Conservation (phyloP, 495 filamentous ascomycete genomes). For the Penicillium argentinense region DNA sequence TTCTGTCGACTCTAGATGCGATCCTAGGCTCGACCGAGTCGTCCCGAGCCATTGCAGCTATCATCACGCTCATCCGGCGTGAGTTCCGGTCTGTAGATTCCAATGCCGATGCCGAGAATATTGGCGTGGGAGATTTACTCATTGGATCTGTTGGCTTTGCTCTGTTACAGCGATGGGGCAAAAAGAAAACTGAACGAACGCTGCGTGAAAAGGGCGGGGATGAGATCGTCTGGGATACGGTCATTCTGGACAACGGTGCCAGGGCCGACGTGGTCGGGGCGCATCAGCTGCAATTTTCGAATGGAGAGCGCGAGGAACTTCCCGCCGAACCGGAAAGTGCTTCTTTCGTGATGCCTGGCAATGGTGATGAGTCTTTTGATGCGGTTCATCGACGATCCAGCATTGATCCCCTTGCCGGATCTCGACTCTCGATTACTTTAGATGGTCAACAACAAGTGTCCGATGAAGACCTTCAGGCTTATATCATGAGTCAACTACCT, state of each 20-base stretch:
- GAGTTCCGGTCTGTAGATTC: constrained; percentile 68
- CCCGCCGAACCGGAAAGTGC: constrained; percentile 22
- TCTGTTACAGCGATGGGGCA: constrained; percentile 68
- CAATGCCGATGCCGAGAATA: constrained; percentile 56
- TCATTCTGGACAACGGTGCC: constrained; percentile 64
- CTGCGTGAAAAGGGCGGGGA: constrained; percentile 51
- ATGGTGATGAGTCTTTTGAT: constrained; percentile 43
- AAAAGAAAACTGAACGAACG: constrained; percentile 57
- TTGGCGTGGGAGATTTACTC: constrained; percentile 65
- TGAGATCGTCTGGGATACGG: constrained; percentile 78
- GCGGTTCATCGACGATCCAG: constrained; percentile 46
- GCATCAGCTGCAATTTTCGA: constrained; percentile 29
- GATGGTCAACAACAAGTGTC: constrained; percentile 37
- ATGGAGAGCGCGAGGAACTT: constrained; percentile 14
- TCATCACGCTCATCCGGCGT: constrained; percentile 68
- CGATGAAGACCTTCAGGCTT: constrained; percentile 45
- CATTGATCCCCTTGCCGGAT: constrained; percentile 13
- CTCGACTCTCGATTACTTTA: constrained; percentile 31
- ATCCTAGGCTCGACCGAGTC: constrained; percentile 78
- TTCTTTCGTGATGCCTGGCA: constrained; percentile 41
- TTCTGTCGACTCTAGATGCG: constrained; percentile 67
- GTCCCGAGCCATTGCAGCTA: constrained; percentile 75
- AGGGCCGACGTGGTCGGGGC: constrained; percentile 58
- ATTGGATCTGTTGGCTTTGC: constrained; percentile 69
- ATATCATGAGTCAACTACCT: constrained; percentile 48